Evolutionary conservation across 2,329 filamentous ascomycete genomes (phyloP), one percentile per base, ranked within the genome.

Genomic region (Fusarium longipes): DNA sequence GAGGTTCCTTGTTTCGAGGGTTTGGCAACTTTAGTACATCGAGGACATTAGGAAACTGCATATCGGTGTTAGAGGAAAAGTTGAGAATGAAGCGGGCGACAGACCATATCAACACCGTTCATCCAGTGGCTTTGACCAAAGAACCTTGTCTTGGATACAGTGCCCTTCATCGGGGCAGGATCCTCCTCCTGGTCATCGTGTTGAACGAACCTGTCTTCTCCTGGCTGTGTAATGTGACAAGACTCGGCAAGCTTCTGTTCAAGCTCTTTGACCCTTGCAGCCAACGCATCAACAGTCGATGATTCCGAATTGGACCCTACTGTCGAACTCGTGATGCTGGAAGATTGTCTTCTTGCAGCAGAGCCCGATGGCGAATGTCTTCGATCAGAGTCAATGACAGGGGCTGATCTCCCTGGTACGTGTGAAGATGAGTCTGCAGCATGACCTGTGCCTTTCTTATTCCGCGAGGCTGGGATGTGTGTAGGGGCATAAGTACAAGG

Each of bases 91-190:
- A 22, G 39, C 40, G 30, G 20, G 7, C 9, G 39, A 73, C 78
- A 63, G 72, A 84, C 82, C 70, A 81, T 76, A 42, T 77, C 74
- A 17, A 78, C 72, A 6, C 78, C 77, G 42, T 82, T 81, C 74
- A 82, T 79, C 83, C 84, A 86, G 67, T 86, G 84, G 50, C 82
- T 85, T 52, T 83, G 81, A 0, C 80, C 81, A 47, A 82, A 80
- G 65, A 82, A 83, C 6, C 80, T 74, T 5, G 79, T 81, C 67
- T 83, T 83, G 30, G 79, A 79, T 15, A 83, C 70, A 7, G 73
- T 76, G 2, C 79, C 79, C 17, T 73, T 75, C 48, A 72, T 69
- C 5, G 73, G 70, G 11, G 69, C 56, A 2, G 63, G 38, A 7
- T 64, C 58, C 6, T 57, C 56, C 1, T 54, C 57, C 8, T 55